Conservation (phyloP, 2,329 filamentous ascomycete species). For the Cyphellophora europaea region DNA sequence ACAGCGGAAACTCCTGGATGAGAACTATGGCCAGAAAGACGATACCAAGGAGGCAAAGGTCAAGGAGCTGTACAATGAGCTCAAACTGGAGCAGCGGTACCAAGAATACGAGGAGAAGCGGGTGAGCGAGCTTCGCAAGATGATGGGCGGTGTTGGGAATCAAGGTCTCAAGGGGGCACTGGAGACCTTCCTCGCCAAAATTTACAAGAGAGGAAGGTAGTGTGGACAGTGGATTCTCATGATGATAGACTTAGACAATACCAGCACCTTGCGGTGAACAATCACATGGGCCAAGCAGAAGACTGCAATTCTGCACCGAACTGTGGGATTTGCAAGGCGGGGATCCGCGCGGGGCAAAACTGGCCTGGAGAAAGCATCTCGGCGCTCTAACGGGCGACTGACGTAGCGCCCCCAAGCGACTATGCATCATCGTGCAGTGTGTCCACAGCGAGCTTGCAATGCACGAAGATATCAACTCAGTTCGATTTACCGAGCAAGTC, state of each 20-base stretch:
- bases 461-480: too few relatives aligned
- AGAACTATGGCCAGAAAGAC: constrained; percentile 92
- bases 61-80: constrained; percentile 80
- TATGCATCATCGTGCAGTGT: too few relatives aligned
- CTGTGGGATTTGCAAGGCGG: too few relatives aligned
- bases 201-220: constrained; percentile 96
- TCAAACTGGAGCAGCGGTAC: constrained; percentile 76
- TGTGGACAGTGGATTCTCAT: not conserved
- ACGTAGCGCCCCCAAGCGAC: too few relatives aligned
- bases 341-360: too few relatives aligned
- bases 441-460: too few relatives aligned
- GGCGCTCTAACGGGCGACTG: too few relatives aligned
- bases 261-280: not conserved
- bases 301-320: too few relatives aligned
- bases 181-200: constrained; percentile 84
- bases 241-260: not conserved
- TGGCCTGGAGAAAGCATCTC: too few relatives aligned
- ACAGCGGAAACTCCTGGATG: constrained; percentile 78
- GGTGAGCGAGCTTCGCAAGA: constrained; percentile 64
- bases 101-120: constrained; percentile 81
- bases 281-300: too few relatives aligned
- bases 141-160: constrained; percentile 77
- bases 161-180: constrained; percentile 83
- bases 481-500: too few relatives aligned
- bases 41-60: constrained; percentile 69